Percentiles rank a stretch among this genome's conserved stretches.
phyloP scores from a whole-genome alignment of 352 stramenopile genomes.

The Globisporangium heterothallicum region DNA sequence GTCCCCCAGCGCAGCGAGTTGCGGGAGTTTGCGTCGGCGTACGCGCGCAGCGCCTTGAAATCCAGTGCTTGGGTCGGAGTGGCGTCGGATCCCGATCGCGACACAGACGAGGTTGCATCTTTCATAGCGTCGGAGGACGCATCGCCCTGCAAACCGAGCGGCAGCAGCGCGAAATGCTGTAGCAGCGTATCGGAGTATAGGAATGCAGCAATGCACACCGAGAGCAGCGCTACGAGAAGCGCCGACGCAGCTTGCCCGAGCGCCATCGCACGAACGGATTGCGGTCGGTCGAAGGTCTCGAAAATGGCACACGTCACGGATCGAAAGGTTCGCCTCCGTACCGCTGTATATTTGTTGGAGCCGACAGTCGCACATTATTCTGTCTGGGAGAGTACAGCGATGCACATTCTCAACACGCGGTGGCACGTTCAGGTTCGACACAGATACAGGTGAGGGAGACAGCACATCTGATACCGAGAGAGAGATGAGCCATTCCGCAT shows the following conservation, averaged over 20 bases:
- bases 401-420: too few species aligned
- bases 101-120: too few species aligned
- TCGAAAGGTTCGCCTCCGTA: background rate
- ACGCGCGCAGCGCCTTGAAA: slow-evolving; percentile 25
- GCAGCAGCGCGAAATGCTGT: background rate
- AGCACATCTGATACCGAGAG: too few species aligned
- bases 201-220: background rate
- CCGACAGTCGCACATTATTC: background rate
- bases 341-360: background rate
- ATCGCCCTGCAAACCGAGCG: background rate
- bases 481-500: too few species aligned
- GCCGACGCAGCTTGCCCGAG: background rate
- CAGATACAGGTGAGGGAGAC: too few species aligned
- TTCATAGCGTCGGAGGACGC: background rate
- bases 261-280: too few species aligned
- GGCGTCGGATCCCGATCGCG: background rate
- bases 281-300: too few species aligned
- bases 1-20: slow-evolving; percentile 60
- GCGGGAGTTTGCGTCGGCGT: slow-evolving; percentile 27
- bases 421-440: too few species aligned
- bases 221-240: slow-evolving; percentile 3
- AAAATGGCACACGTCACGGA: background rate
- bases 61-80: slow-evolving; percentile 16
- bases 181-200: slow-evolving; percentile 1
- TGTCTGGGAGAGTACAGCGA: background rate